Conservation (phyloP, 2,329 filamentous ascomycete species). For the Xylariales sp. region DNA sequence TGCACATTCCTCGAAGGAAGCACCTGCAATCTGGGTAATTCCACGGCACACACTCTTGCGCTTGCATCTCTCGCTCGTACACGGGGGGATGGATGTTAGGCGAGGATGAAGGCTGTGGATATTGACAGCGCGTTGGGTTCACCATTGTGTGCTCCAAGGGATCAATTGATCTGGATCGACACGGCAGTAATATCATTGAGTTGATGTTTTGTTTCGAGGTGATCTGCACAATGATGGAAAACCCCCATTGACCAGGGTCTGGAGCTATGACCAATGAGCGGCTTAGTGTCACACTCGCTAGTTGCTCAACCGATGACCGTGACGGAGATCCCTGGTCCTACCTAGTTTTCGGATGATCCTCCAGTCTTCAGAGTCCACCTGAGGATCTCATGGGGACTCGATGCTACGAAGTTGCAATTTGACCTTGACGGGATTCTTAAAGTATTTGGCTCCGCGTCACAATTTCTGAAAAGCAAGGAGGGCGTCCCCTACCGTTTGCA, state of each 20-base stretch:
- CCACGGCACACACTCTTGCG: too few species aligned
- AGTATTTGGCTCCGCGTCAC: too few species aligned
- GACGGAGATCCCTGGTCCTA: neutral
- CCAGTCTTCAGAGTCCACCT: neutral
- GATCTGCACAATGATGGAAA: conserved; percentile 8
- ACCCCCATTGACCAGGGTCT: conserved; percentile 2
- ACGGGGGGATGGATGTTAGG: too few species aligned
- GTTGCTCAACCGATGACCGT: neutral
- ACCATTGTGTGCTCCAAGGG: neutral
- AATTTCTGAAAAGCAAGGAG: too few species aligned
- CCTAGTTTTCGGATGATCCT: neutral
- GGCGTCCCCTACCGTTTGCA: too few species aligned
- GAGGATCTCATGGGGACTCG: neutral
- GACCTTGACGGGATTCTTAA: too few species aligned
- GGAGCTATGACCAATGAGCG: neutral
- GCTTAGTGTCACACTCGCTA: neutral
- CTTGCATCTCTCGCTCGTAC: too few species aligned
- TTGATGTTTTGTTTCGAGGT: neutral
- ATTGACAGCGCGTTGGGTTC: neutral
- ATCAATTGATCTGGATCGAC: neutral
- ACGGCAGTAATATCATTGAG: neutral
- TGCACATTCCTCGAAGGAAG: conserved; percentile 1
- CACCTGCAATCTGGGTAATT: too few species aligned
- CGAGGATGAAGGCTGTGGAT: too few species aligned
- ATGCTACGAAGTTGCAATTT: neutral